Conservation (phyloP, 2,329 filamentous ascomycete species). For the Chrysosporium keratinophilum region DNA sequence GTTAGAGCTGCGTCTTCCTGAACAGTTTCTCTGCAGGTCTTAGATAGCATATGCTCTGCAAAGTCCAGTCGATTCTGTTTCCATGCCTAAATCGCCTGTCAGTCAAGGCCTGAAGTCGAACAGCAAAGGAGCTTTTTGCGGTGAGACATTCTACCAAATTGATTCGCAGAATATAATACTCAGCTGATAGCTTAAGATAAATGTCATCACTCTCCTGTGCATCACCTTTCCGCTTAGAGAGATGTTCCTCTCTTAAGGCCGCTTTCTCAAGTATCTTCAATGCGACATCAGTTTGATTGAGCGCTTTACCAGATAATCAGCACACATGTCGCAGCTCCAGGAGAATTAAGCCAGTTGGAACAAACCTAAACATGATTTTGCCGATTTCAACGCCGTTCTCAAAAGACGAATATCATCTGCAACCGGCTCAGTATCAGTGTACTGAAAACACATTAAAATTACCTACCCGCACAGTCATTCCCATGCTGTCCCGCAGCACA, state of each 20-base stretch:
- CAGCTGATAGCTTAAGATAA: slow-evolving; percentile 32
- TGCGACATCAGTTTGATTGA: slow-evolving; percentile 47
- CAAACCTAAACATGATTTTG: slow-evolving; percentile 52
- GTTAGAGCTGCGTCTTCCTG: slow-evolving; percentile 41
- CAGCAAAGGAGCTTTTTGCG: neutral
- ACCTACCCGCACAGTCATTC: neutral
- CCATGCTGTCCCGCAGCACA: slow-evolving; percentile 30
- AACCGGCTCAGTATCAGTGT: neutral
- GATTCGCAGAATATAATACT: slow-evolving; percentile 58
- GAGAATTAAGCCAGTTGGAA: slow-evolving; percentile 22
- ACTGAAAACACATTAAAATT: neutral
- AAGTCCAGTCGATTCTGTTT: slow-evolving; percentile 61
- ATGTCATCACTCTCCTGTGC: slow-evolving; percentile 14
- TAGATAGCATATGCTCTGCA: slow-evolving; percentile 66
- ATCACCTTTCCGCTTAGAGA: slow-evolving; percentile 16
- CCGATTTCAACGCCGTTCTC: slow-evolving; percentile 57
- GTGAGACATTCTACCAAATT: slow-evolving; percentile 46
- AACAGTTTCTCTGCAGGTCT: slow-evolving; percentile 37
- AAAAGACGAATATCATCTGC: slow-evolving; percentile 48
- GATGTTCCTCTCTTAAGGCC: slow-evolving; percentile 44
- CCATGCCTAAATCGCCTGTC: slow-evolving; percentile 51
- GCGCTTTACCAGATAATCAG: slow-evolving; percentile 30
- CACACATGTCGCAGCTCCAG: slow-evolving; percentile 12
- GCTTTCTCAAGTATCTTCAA: slow-evolving; percentile 54
- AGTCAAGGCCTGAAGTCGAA: neutral